phyloP scores from a whole-genome alignment of 495 filamentous ascomycete species.

The Aspergillus nidulans region DNA sequence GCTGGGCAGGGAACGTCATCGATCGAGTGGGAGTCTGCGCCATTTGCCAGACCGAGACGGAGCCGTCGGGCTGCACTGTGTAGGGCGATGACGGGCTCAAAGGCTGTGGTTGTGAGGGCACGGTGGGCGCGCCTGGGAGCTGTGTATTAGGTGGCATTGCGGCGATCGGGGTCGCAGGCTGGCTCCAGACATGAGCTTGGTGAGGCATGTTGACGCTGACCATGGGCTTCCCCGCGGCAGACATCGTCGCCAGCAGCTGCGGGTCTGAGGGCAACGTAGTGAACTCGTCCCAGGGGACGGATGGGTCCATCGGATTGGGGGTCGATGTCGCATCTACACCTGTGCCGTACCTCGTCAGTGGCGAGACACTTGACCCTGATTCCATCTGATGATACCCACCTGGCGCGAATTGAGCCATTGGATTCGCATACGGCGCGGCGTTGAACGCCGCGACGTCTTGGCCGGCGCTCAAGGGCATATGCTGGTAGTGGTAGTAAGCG shows the following conservation, averaged over 20 bases:
- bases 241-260: slow-evolving; percentile 34
- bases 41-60: slow-evolving; percentile 40
- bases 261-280: slow-evolving; percentile 39
- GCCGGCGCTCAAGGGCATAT: slow-evolving; percentile 34
- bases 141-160: slow-evolving; percentile 26
- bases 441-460: slow-evolving; percentile 37
- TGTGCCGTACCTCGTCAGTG: background rate
- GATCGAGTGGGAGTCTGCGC: slow-evolving; percentile 31
- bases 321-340: slow-evolving; percentile 20
- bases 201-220: slow-evolving; percentile 29
- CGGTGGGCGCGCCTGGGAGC: slow-evolving; percentile 32
- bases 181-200: slow-evolving; percentile 26
- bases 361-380: background rate
- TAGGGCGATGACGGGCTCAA: slow-evolving; percentile 29
- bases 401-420: slow-evolving; percentile 33
- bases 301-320: slow-evolving; percentile 29
- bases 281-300: slow-evolving; percentile 39
- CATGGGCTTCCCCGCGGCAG: slow-evolving; percentile 25
- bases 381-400: slow-evolving; percentile 23
- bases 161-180: slow-evolving; percentile 21
- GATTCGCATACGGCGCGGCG: slow-evolving; percentile 26
- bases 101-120: slow-evolving; percentile 31
- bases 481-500: slow-evolving; percentile 39
- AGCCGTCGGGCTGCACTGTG: slow-evolving; percentile 36
- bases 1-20: slow-evolving; percentile 38